Conservation (phyloP, 306 rosid genomes). For the Echinosophora koreensis region DNA sequence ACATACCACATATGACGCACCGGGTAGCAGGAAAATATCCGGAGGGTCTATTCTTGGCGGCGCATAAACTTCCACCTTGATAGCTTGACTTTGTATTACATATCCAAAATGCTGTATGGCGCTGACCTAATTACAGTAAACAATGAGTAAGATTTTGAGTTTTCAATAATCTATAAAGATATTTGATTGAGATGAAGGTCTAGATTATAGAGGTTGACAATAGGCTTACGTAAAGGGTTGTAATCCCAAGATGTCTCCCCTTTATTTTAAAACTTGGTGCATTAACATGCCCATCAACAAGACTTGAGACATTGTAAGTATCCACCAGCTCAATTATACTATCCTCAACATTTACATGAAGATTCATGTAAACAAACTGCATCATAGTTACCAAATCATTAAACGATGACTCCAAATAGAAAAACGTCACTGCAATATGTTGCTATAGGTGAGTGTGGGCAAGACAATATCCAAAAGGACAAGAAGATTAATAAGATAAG, state of each 20-base stretch:
- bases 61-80: slow-evolving; percentile 90
- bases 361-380: slow-evolving; percentile 88
- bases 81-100: slow-evolving; percentile 70
- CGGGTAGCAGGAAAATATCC: slow-evolving; percentile 80
- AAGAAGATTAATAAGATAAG: slow-evolving; percentile 33
- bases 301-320: slow-evolving; percentile 51
- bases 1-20: slow-evolving; percentile 87
- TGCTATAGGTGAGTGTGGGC: slow-evolving; percentile 4
- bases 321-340: slow-evolving; percentile 72
- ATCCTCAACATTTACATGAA: slow-evolving; percentile 86
- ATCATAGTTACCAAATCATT: slow-evolving; percentile 49
- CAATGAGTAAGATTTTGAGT: slow-evolving; percentile 37
- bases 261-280: slow-evolving; percentile 68
- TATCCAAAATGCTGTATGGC: slow-evolving; percentile 71
- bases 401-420: slow-evolving; percentile 24
- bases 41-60: slow-evolving; percentile 78
- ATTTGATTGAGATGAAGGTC: slow-evolving; percentile 36
- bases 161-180: slow-evolving; percentile 42
- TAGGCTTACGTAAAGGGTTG: slow-evolving; percentile 81
- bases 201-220: slow-evolving; percentile 30
- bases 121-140: slow-evolving; percentile 75
- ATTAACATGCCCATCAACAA: slow-evolving; percentile 54
- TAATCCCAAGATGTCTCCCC: slow-evolving; percentile 79
- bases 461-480: slow-evolving; percentile 34
- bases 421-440: slow-evolving; percentile 25